Percentiles rank a stretch among this genome's conserved stretches.
Conservation (phyloP, 371 early-diverging fungal genomes). For the Scutellospora calospora region DNA sequence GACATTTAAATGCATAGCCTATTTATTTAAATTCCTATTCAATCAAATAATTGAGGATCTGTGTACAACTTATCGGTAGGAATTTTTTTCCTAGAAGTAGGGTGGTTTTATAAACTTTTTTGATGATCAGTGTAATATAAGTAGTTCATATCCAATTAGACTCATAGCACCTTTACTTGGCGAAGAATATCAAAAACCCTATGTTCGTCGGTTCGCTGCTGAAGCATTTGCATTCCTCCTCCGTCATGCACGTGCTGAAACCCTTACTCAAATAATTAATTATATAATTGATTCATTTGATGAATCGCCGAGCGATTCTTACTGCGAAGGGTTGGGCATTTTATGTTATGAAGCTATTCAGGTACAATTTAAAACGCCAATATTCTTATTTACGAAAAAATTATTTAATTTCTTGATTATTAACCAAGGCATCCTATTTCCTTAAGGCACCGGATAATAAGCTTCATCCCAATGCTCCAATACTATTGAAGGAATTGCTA, state of each 20-base stretch:
- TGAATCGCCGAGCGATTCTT: conserved; percentile 59
- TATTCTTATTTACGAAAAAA: neutral
- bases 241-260: conserved; percentile 74
- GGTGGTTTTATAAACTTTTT: neutral
- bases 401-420: neutral
- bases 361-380: conserved; percentile 53
- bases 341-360: conserved; percentile 84
- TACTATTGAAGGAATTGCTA: conserved; percentile 47
- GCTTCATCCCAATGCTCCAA: neutral
- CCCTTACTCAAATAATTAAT: conserved; percentile 62
- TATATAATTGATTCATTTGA: conserved; percentile 68
- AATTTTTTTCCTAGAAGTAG: neutral
- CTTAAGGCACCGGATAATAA: conserved; percentile 44
- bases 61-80: conserved; percentile 72
- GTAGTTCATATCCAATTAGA: conserved; percentile 47
- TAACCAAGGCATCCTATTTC: conserved; percentile 25
- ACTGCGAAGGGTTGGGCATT: conserved; percentile 79
- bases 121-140: neutral
- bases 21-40: conserved; percentile 89
- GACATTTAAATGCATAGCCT: conserved; percentile 88
- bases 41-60: conserved; percentile 74
- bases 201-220: conserved; percentile 89
- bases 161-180: conserved; percentile 77
- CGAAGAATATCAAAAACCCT: conserved; percentile 67
- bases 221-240: conserved; percentile 92